These are phyloP conservation scores for Penicillium parvum DNA, from an alignment of 495 filamentous ascomycete genomes.

Conservation along the genomic window DNA sequence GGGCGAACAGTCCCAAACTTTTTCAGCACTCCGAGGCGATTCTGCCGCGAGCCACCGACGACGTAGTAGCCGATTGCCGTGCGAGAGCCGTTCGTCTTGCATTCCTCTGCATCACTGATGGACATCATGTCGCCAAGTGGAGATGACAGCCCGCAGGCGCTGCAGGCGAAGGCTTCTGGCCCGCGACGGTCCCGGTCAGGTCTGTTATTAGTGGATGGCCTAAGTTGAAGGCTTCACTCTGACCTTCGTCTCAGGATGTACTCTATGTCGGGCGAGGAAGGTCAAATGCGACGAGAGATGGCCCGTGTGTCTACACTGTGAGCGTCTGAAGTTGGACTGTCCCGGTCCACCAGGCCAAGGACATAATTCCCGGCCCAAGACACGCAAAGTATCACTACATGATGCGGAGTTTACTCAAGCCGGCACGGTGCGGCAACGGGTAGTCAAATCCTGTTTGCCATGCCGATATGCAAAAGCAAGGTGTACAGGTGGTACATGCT, in stretches of 20 bases:
- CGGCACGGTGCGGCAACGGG: constrained; percentile 17
- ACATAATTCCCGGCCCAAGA: not conserved
- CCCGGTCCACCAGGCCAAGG: constrained; percentile 12
- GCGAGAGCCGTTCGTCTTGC: constrained; percentile 14
- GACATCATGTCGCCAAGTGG: constrained; percentile 12
- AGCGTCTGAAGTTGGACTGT: constrained; percentile 14
- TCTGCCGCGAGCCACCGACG: constrained; percentile 14
- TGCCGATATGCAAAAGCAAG: constrained; percentile 25
- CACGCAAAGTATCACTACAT: not conserved
- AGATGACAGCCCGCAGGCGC: not conserved
- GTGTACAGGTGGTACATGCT: constrained; percentile 20
- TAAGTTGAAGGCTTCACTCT: not conserved
- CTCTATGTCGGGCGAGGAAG: constrained; percentile 18
- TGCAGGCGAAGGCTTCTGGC: constrained; percentile 1
- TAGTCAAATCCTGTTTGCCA: constrained; percentile 19
- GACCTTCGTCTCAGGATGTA: constrained; percentile 10
- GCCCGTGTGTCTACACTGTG: constrained; percentile 15
- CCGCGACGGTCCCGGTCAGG: constrained; percentile 17
- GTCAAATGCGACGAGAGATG: constrained; percentile 22
- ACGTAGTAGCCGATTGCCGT: constrained; percentile 16
- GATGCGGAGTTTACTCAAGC: constrained; percentile 15
- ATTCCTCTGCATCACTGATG: not conserved
- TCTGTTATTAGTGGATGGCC: not conserved
- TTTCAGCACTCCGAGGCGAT: too few species aligned
- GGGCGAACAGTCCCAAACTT: too few species aligned